phyloP scores from a whole-genome alignment of 345 rosid genomes.

The Sisymbrium altissimum region DNA sequence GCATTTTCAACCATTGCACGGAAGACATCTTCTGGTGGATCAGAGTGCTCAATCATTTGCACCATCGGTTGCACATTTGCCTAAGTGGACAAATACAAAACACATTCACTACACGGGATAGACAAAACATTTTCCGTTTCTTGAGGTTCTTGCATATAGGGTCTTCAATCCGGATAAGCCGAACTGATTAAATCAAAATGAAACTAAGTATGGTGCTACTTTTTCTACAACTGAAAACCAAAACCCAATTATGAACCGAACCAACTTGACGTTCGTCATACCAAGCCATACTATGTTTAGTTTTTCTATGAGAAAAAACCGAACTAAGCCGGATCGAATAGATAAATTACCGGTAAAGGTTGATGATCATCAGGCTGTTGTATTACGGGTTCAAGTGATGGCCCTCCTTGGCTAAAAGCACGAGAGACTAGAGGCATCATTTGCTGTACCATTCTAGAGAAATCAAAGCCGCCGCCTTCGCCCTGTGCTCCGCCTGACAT shows the following conservation, averaged over 20 bases:
- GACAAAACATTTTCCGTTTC: too few relatives aligned
- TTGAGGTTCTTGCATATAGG: too few relatives aligned
- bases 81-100: conserved; percentile 21
- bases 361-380: conserved; percentile 38
- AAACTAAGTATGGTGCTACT: neutral
- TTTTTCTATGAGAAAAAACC: neutral
- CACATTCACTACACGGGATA: too few relatives aligned
- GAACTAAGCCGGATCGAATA: neutral
- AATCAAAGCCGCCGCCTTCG: conserved; percentile 62
- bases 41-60: conserved; percentile 50
- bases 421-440: conserved; percentile 97
- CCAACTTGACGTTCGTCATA: too few relatives aligned
- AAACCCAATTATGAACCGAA: too few relatives aligned
- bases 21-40: conserved; percentile 57
- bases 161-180: too few relatives aligned
- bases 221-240: neutral
- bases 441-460: conserved; percentile 81
- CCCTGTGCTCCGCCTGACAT: conserved; percentile 60
- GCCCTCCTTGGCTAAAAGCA: conserved; percentile 55
- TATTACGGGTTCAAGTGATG: conserved; percentile 13
- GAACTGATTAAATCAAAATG: too few relatives aligned
- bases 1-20: conserved; percentile 58
- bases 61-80: conserved; percentile 46
- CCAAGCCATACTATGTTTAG: neutral
- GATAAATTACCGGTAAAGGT: conserved; percentile 45